A percentile compares a stretch with the other conserved stretches of the same genome.
Conservation (phyloP, 2,329 filamentous ascomycete genomes). For the Dactylellina parvicollis region DNA sequence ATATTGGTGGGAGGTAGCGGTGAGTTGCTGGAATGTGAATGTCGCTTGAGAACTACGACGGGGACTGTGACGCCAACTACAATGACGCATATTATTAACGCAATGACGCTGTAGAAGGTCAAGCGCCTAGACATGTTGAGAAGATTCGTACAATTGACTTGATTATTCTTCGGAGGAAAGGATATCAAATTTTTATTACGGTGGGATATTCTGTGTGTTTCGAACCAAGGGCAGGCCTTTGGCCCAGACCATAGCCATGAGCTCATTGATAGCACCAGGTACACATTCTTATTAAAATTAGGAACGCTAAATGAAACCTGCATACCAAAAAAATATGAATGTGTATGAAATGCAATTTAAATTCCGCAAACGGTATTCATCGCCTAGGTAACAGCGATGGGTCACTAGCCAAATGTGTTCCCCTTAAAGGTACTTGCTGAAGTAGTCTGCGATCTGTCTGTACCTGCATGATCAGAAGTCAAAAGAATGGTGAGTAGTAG, state of each 20-base stretch:
- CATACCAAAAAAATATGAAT: no score
- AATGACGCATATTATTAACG: conserved; percentile 14
- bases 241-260: neutral
- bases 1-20: conserved; percentile 21
- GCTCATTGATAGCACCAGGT: neutral
- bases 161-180: neutral
- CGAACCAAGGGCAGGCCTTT: neutral
- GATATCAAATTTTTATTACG: no score
- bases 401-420: neutral
- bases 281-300: no score
- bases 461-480: conserved; percentile 11
- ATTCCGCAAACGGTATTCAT: conserved; percentile 10
- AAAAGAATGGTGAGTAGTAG: neutral
- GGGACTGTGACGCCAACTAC: conserved; percentile 23
- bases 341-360: neutral
- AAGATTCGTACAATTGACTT: neutral
- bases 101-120: conserved; percentile 9
- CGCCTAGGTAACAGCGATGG: neutral
- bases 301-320: no score
- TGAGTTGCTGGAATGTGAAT: conserved; percentile 9
- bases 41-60: conserved; percentile 7
- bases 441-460: conserved; percentile 28
- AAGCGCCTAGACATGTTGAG: conserved; percentile 12
- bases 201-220: neutral
- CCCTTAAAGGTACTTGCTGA: conserved; percentile 20